Evolutionary conservation across 1,139 yeast species (phyloP).

Genomic region (Lodderomyces oxycetoniae): DNA sequence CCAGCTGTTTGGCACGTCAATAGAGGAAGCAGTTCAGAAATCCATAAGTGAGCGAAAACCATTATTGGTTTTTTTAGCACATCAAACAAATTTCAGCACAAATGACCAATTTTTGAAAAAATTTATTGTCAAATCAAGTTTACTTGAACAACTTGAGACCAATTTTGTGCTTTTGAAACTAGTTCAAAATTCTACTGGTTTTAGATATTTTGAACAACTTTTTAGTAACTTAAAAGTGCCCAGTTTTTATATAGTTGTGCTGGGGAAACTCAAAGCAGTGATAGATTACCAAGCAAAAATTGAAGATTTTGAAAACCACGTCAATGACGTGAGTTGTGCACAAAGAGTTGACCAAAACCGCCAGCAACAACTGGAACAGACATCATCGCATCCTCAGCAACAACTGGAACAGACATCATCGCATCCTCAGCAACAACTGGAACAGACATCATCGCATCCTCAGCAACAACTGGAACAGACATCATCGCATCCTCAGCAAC

Average conservation of each 20-base stretch:
- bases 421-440: conserved; percentile 2
- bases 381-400: background rate
- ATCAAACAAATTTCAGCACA: conserved; percentile 15
- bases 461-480: too few species aligned
- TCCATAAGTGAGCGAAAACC: conserved; percentile 34
- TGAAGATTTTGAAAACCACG: conserved; percentile 18
- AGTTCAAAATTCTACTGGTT: conserved; percentile 43
- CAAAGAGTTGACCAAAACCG: background rate
- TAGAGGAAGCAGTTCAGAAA: conserved; percentile 37
- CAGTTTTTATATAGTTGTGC: conserved; percentile 43
- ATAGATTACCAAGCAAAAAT: conserved; percentile 26
- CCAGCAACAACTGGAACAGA: conserved; percentile 1
- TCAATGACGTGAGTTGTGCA: background rate
- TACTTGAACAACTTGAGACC: conserved; percentile 12
- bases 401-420: too few species aligned
- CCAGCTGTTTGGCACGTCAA: too few species aligned
- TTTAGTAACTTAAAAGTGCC: conserved; percentile 46
- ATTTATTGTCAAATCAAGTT: conserved; percentile 11
- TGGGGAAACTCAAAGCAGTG: conserved; percentile 42
- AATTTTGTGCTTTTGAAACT: conserved; percentile 43
- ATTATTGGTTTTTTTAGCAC: conserved; percentile 37
- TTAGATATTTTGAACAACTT: conserved; percentile 43
- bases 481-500: too few species aligned
- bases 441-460: background rate
- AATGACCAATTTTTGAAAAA: conserved; percentile 21